Evolutionary conservation across 1,139 yeast species (phyloP).

Genomic region (Pichia sp.): DNA sequence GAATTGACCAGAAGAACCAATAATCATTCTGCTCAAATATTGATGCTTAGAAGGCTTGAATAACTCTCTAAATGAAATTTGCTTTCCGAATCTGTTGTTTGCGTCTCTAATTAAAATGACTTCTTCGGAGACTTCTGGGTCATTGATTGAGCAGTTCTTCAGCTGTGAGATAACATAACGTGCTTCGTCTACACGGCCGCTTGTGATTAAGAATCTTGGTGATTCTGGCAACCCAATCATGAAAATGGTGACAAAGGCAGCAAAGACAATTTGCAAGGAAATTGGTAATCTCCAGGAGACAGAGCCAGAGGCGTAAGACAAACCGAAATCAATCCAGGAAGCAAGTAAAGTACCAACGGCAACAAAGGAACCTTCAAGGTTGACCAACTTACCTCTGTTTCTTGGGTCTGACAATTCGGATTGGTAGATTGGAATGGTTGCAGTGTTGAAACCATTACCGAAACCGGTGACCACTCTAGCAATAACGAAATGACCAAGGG

Average conservation of each 20-base stretch:
- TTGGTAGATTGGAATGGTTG: slow-evolving; percentile 79
- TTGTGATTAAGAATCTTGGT: slow-evolving; percentile 67
- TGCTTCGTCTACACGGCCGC: slow-evolving; percentile 47
- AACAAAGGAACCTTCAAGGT: slow-evolving; percentile 56
- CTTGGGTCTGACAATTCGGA: slow-evolving; percentile 72
- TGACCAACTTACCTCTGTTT: slow-evolving; percentile 67
- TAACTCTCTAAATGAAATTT: slow-evolving; percentile 39
- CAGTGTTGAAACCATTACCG: slow-evolving; percentile 75
- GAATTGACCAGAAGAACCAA: slow-evolving; percentile 61
- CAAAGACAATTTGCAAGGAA: slow-evolving; percentile 43
- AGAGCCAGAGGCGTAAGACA: slow-evolving; percentile 50
- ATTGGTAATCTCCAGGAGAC: slow-evolving; percentile 49
- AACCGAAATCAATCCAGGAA: slow-evolving; percentile 76
- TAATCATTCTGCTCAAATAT: slow-evolving; percentile 50
- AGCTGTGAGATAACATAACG: slow-evolving; percentile 44
- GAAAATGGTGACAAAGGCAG: slow-evolving; percentile 31
- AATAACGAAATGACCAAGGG: slow-evolving; percentile 47
- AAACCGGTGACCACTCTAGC: slow-evolving; percentile 67
- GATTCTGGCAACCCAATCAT: slow-evolving; percentile 45
- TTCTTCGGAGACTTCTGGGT: slow-evolving; percentile 46
- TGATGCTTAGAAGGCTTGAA: slow-evolving; percentile 57
- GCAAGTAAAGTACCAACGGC: slow-evolving; percentile 53
- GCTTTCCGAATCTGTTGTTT: slow-evolving; percentile 34
- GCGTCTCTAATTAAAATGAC: slow-evolving; percentile 35
- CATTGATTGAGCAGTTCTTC: slow-evolving; percentile 33